Evolutionary conservation across 169 alveolate species (phyloP).

Genomic region (Plasmodium ovale): DNA sequence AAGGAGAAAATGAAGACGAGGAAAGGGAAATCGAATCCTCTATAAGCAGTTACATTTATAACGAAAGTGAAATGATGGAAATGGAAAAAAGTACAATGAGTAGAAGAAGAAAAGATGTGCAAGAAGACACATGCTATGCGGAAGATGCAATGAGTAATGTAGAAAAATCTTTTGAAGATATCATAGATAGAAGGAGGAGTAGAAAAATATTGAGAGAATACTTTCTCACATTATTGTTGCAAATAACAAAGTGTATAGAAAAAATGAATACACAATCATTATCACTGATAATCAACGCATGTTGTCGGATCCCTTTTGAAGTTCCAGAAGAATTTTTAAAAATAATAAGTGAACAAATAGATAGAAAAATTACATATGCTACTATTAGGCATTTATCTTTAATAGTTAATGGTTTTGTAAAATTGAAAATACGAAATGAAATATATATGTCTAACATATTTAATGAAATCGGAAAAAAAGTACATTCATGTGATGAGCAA

Average conservation of each 20-base stretch:
- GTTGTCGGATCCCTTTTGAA: conserved; percentile 58
- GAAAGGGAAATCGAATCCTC: not conserved
- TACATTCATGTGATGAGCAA: conserved; percentile 68
- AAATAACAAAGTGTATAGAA: conserved; percentile 23
- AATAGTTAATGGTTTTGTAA: conserved; percentile 53
- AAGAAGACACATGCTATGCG: not conserved
- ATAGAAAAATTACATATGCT: conserved; percentile 23
- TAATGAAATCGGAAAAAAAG: conserved; percentile 42
- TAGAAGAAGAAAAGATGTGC: not conserved
- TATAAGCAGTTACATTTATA: not conserved
- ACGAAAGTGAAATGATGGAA: not conserved
- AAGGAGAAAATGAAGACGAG: not conserved
- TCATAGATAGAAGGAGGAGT: not conserved
- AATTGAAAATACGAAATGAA: conserved; percentile 30
- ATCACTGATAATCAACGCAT: conserved; percentile 47
- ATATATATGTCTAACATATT: conserved; percentile 22
- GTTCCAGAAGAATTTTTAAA: conserved; percentile 45
- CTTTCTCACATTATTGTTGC: conserved; percentile 8
- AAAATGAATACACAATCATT: conserved; percentile 72
- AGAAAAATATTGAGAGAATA: conserved; percentile 18
- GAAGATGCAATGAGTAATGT: not conserved
- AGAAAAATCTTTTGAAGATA: not conserved
- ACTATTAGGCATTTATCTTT: conserved; percentile 65
- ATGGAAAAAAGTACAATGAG: not conserved
- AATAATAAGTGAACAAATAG: conserved; percentile 51